phyloP scores from a whole-genome alignment of 768 basidiomycete genomes.

The Xanthoconium purpureum region DNA sequence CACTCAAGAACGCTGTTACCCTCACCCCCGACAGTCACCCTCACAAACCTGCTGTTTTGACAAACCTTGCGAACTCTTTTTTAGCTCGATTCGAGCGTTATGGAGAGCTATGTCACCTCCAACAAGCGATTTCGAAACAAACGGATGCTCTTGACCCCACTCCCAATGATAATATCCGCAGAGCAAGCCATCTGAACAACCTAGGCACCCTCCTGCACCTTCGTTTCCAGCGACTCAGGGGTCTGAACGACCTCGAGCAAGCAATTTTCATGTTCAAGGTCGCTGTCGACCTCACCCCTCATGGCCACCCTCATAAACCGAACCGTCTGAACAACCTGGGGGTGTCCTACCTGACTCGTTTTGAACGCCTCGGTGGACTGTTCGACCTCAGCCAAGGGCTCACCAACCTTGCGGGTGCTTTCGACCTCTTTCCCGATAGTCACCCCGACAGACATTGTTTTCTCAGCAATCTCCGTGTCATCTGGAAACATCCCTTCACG shows the following conservation, averaged over 20 bases:
- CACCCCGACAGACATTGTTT: neutral
- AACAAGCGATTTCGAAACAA: neutral
- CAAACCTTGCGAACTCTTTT: neutral
- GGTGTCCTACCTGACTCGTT: neutral
- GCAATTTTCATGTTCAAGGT: no score
- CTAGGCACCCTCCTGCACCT: neutral
- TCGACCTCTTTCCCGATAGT: neutral
- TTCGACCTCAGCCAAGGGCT: neutral
- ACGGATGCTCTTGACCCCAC: neutral
- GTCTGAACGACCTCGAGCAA: neutral
- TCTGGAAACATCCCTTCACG: neutral
- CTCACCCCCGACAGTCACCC: neutral
- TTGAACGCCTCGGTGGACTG: neutral
- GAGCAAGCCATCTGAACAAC: neutral
- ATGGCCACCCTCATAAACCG: neutral
- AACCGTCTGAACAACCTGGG: neutral
- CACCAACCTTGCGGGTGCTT: neutral
- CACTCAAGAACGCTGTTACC: neutral
- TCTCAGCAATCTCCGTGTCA: neutral
- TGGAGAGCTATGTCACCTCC: neutral
- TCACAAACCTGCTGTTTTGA: neutral
- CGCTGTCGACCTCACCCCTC: neutral
- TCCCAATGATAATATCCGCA: neutral
- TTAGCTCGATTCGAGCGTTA: neutral
- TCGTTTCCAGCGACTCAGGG: neutral